phyloP scores from a whole-genome alignment of 2,329 filamentous ascomycete genomes.

The Cyanodermella asteris region DNA sequence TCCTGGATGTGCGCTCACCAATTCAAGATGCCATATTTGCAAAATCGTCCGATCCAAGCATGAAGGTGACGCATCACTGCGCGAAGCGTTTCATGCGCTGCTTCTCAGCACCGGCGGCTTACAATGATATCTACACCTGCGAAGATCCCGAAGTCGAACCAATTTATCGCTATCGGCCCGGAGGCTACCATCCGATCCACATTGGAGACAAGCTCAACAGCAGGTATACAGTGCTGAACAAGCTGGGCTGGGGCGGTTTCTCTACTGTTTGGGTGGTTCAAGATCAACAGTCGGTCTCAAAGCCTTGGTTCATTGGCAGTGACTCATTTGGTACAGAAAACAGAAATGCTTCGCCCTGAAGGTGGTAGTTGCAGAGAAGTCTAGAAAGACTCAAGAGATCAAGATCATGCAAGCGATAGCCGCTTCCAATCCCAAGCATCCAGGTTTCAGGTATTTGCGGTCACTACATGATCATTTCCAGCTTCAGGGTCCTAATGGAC shows the following conservation, averaged over 20 bases:
- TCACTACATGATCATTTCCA: constrained; percentile 13
- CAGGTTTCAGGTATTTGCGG: constrained; percentile 11
- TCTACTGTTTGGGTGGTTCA: constrained; percentile 25
- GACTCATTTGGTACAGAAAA: constrained; percentile 1
- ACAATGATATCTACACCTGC: neutral
- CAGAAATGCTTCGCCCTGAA: constrained; percentile 14
- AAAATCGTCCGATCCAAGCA: too few relatives aligned
- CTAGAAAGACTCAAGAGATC: constrained; percentile 9
- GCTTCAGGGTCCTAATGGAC: constrained; percentile 15
- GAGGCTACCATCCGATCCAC: constrained; percentile 22
- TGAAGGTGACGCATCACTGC: too few relatives aligned
- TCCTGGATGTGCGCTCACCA: too few relatives aligned
- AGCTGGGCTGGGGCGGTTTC: constrained; percentile 23
- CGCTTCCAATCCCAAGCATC: constrained; percentile 5
- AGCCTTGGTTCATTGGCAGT: too few relatives aligned
- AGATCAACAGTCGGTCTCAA: constrained; percentile 13
- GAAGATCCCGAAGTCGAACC: constrained; percentile 6
- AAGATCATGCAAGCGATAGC: constrained; percentile 3
- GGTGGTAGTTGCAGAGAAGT: constrained; percentile 12
- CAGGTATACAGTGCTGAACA: constrained; percentile 22
- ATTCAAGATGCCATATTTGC: too few relatives aligned
- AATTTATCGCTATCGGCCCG: constrained; percentile 14
- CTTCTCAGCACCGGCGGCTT: too few relatives aligned
- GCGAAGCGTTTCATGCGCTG: too few relatives aligned
- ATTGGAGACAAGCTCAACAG: constrained; percentile 21